These are phyloP conservation scores for Phytophthora citricola DNA, from an alignment of 352 stramenopile genomes.

Conservation along the genomic window DNA sequence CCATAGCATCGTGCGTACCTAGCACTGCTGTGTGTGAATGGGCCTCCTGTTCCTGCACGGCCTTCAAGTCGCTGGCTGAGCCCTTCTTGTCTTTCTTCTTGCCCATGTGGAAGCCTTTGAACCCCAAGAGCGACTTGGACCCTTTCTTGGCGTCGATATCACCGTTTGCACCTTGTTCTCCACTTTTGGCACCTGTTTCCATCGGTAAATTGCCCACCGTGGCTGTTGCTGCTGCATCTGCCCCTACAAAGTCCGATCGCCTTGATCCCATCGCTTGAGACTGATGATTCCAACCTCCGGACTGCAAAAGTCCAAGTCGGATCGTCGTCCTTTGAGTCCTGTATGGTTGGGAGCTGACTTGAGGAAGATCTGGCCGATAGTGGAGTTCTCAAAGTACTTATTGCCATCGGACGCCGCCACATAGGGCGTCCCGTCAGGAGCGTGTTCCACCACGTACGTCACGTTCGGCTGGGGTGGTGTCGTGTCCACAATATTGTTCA, in stretches of 20 bases:
- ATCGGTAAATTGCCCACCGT: not conserved
- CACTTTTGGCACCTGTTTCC: not conserved
- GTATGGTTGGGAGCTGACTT: slow-evolving; percentile 18
- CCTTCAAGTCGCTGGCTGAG: slow-evolving; percentile 16
- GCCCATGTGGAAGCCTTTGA: slow-evolving; percentile 35
- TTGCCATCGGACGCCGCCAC: slow-evolving; percentile 48
- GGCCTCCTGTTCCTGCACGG: slow-evolving; percentile 13
- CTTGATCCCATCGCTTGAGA: slow-evolving; percentile 3
- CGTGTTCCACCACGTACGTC: slow-evolving; percentile 49
- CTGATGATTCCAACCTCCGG: slow-evolving; percentile 22
- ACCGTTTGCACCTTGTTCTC: slow-evolving; percentile 7
- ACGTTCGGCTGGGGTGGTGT: slow-evolving; percentile 40
- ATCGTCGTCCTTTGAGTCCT: slow-evolving; percentile 26
- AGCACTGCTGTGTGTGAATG: slow-evolving; percentile 15
- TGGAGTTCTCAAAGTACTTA: slow-evolving; percentile 53
- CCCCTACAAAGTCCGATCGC: slow-evolving; percentile 26
- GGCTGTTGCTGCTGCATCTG: slow-evolving; percentile 6
- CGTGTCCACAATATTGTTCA: slow-evolving; percentile 54
- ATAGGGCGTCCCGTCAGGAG: slow-evolving; percentile 46
- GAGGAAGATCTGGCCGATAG: slow-evolving; percentile 57
- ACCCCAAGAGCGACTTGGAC: slow-evolving; percentile 25
- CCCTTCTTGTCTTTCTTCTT: slow-evolving; percentile 38
- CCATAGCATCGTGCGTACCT: not conserved
- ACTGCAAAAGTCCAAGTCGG: slow-evolving; percentile 46
- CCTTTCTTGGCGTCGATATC: slow-evolving; percentile 30